Evolutionary conservation across 192 early-diverging fungal genomes (phyloP).

Genomic region (Haplosporangium gracile): DNA sequence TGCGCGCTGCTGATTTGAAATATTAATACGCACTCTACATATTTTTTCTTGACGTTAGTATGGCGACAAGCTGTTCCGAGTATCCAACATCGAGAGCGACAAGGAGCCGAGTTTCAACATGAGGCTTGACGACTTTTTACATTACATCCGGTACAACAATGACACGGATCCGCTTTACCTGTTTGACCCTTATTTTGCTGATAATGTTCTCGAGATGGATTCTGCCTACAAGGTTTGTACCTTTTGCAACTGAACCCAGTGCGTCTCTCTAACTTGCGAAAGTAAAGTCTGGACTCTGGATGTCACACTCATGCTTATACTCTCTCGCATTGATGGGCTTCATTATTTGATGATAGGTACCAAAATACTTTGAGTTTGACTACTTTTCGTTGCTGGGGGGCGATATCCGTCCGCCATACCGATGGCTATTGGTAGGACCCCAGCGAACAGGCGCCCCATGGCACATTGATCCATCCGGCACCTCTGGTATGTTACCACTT

Average conservation of each 20-base stretch:
- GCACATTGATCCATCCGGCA: conserved; percentile 61
- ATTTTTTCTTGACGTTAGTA: conserved; percentile 27
- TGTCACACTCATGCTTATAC: background rate
- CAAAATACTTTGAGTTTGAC: conserved; percentile 58
- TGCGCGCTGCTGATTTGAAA: background rate
- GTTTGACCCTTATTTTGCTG: conserved; percentile 61
- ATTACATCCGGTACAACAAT: conserved; percentile 47
- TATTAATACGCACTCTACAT: background rate
- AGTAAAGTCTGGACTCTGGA: too few species aligned
- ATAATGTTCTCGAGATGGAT: conserved; percentile 45
- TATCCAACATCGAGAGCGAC: conserved; percentile 54
- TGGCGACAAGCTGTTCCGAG: conserved; percentile 41
- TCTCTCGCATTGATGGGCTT: background rate
- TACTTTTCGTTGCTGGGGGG: conserved; percentile 47
- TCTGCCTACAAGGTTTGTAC: conserved; percentile 48
- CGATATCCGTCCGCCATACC: conserved; percentile 51
- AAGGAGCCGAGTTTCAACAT: conserved; percentile 36
- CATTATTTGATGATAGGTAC: conserved; percentile 25
- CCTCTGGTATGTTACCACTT: conserved; percentile 39
- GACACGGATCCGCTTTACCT: conserved; percentile 62
- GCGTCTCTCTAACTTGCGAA: too few species aligned
- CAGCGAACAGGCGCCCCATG: conserved; percentile 59
- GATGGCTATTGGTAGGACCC: conserved; percentile 64
- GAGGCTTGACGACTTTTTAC: conserved; percentile 45
- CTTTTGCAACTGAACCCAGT: too few species aligned